Conservation (phyloP, 2,329 filamentous ascomycete genomes). For the Zymoseptoria ardabiliae region DNA sequence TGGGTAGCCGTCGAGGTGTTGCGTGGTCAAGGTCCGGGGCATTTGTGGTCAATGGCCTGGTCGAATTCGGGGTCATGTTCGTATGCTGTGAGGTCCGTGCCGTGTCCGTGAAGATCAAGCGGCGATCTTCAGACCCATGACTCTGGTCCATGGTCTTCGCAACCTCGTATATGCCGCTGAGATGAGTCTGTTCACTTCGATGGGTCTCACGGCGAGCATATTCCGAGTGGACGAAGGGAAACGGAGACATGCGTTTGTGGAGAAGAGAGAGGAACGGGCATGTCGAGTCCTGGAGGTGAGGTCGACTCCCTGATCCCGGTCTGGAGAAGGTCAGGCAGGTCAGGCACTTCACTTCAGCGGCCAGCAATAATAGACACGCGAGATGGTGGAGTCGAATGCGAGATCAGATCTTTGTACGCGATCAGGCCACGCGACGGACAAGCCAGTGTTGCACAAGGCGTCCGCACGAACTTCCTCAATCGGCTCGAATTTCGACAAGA, state of each 20-base stretch:
- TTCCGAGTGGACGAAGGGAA: not conserved
- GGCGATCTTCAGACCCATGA: not conserved
- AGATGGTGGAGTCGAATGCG: not conserved
- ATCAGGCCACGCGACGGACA: not conserved
- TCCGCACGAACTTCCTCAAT: not conserved
- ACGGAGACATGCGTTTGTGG: not conserved
- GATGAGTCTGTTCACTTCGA: not conserved
- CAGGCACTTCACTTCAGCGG: not conserved
- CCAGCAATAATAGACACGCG: not conserved
- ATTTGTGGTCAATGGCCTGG: conserved; percentile 1
- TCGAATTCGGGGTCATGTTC: conserved; percentile 1
- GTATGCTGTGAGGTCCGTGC: conserved; percentile 4
- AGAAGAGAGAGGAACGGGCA: not conserved
- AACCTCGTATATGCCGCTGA: not conserved
- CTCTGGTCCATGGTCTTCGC: not conserved
- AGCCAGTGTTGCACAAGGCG: not conserved
- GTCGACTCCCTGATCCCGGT: not conserved
- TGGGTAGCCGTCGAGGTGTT: conserved; percentile 16
- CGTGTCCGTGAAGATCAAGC: conserved; percentile 2
- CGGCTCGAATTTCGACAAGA: not conserved
- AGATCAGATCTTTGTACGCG: not conserved
- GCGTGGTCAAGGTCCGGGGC: conserved; percentile 9
- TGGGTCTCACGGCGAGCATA: not conserved
- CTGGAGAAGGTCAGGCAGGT: not conserved
- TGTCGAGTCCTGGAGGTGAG: not conserved